These are phyloP conservation scores for Pseudomassariella vexata DNA, from an alignment of 2,329 filamentous ascomycete genomes.

Conservation along the genomic window DNA sequence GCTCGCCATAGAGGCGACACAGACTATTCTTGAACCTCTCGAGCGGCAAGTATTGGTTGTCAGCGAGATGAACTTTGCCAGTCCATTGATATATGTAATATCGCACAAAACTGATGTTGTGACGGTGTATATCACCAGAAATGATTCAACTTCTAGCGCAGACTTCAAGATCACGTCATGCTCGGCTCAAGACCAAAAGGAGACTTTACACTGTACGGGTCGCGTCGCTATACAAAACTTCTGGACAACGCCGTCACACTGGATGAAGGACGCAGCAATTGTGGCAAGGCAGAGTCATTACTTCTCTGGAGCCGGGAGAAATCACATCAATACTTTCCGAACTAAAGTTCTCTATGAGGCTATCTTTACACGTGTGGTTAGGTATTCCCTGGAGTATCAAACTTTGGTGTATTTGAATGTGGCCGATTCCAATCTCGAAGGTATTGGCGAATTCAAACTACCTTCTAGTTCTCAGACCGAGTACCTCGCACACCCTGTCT, in stretches of 20 bases:
- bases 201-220: conserved; percentile 3
- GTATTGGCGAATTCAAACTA: conserved; percentile 6
- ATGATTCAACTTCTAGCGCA: not conserved
- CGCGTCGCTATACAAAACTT: not conserved
- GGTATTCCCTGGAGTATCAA: conserved; percentile 10
- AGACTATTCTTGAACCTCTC: not conserved
- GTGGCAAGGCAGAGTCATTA: conserved; percentile 1
- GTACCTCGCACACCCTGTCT: conserved; percentile 7
- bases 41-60: conserved; percentile 3
- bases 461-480: conserved; percentile 1
- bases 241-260: not conserved
- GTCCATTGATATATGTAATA: conserved; percentile 3
- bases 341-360: conserved; percentile 10
- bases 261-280: conserved; percentile 1
- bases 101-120: not conserved
- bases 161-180: conserved; percentile 2
- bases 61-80: conserved; percentile 3
- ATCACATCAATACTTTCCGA: conserved; percentile 7
- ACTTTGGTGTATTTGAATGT: conserved; percentile 2
- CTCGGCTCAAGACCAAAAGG: not conserved
- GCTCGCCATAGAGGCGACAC: conserved; percentile 4
- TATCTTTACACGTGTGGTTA: conserved; percentile 12
- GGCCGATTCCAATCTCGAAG: conserved; percentile 6
- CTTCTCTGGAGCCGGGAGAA: conserved; percentile 2
- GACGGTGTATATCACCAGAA: not conserved